Evolutionary conservation across 345 rosid species (phyloP), one percentile per base, ranked within the genome.

Genomic region (Carallia pectinifolia): DNA sequence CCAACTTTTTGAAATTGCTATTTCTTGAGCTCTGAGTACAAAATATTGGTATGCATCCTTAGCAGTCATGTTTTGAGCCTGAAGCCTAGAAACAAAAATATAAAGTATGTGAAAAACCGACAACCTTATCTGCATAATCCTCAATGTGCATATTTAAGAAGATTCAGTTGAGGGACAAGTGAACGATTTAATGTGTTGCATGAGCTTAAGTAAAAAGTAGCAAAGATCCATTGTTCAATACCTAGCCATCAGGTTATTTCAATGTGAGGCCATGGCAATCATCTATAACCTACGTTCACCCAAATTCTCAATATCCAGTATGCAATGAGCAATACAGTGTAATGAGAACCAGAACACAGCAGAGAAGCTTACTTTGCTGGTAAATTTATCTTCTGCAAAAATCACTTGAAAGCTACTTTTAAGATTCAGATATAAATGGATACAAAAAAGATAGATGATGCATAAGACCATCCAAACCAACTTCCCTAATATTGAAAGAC

Each of bases 1-100:
- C 94, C 92, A 88, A 37, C 75, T 73, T 69, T 88, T 83, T 33
- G 92, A 83, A 54, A 90, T 87, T 1, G 97, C 97, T 19, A 92
- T 88, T 73, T 88, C 84, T 81, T 92, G 97, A 10, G 97, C 91
- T 81, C 82, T 84, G 60, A 88, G 85, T 55, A 92, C 94, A 73
- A 92, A 92, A 81, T 87, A 88, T 69, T 83, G 67, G 71, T 92
- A 90, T 27, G 96, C 96, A 6, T 85, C 89, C 80, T 84, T 83
- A 33, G 85, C 53, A 6, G 93, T 85, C 87, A 84, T 84, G 71
- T 89, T 90, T 40, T 71, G 86, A 68, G 64, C 81, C 36, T 62
- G 80, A 70, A 95, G 97, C 99, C 99, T 92, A 79, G 80, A 84
- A 72, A 77, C 76, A 62, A 53, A 73, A 34, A 33, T 18, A 6